Conservation (phyloP, 2,329 filamentous ascomycete species). For the Madurella fahalii region DNA sequence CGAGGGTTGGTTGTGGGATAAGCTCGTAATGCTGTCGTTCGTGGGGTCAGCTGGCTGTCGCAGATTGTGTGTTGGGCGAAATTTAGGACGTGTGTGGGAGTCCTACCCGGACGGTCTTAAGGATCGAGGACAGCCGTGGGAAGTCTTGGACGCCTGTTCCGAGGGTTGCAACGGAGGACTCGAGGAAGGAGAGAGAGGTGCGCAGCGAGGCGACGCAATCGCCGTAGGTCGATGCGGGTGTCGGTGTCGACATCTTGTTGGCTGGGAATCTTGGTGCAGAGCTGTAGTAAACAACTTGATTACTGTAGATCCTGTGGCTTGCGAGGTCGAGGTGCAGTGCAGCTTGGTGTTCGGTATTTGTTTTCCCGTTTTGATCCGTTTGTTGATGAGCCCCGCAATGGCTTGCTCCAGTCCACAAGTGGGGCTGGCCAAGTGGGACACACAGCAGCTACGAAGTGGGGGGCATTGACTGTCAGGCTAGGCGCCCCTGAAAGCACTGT, state of each 20-base stretch:
- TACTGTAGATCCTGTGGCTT: too few species aligned
- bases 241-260: conserved; percentile 5
- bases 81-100: conserved; percentile 22
- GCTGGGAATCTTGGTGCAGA: background rate
- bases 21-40: conserved; percentile 80
- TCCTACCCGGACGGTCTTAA: conserved; percentile 54
- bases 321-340: too few species aligned
- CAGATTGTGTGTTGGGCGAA: background rate
- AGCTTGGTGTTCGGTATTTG: too few species aligned
- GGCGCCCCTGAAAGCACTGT: too few species aligned
- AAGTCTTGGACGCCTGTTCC: conserved; percentile 55
- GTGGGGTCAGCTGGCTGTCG: background rate
- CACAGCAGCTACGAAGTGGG: too few species aligned
- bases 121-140: conserved; percentile 50
- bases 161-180: conserved; percentile 56
- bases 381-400: too few species aligned
- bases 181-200: conserved; percentile 56
- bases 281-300: too few species aligned
- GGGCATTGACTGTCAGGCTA: too few species aligned
- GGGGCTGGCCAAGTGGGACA: too few species aligned
- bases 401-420: too few species aligned
- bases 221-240: conserved; percentile 37
- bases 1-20: conserved; percentile 78
- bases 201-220: conserved; percentile 59
- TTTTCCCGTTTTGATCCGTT: too few species aligned